A percentile compares a stretch with the other conserved stretches of the same genome.
Conservation (phyloP, 2,329 filamentous ascomycete genomes). For the Nemania diffusa region DNA sequence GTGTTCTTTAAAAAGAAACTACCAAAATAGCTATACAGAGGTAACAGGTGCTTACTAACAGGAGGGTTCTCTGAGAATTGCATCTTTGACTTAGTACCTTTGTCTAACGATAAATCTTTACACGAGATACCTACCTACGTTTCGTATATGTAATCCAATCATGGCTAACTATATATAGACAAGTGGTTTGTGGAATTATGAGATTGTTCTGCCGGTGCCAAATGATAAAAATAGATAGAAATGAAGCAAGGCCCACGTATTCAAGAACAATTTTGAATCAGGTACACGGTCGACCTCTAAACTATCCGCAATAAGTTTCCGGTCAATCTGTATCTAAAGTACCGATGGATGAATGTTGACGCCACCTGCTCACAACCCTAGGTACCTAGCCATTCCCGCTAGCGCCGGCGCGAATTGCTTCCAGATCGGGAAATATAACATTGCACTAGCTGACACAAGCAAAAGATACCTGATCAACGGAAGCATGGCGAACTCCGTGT, state of each 20-base stretch:
- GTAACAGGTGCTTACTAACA: too few relatives aligned
- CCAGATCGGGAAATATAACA: conserved; percentile 15
- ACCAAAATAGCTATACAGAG: too few relatives aligned
- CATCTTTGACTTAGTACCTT: too few relatives aligned
- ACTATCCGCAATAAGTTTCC: too few relatives aligned
- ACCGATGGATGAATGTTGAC: background rate
- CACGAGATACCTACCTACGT: too few relatives aligned
- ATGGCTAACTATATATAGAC: background rate
- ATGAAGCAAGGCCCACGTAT: background rate
- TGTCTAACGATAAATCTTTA: too few relatives aligned
- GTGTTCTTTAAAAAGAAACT: too few relatives aligned
- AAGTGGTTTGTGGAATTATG: background rate
- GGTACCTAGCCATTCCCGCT: background rate
- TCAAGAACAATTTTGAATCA: background rate
- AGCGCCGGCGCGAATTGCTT: conserved; percentile 30
- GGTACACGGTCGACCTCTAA: background rate
- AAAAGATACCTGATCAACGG: background rate
- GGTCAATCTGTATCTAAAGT: background rate
- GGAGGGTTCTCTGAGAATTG: too few relatives aligned
- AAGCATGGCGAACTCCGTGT: background rate
- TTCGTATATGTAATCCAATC: too few relatives aligned
- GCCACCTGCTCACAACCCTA: background rate
- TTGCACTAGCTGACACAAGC: background rate
- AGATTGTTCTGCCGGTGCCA: background rate
- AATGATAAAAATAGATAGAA: background rate